Base-by-base conservation (phyloP, 225 moss, liverwort and hornwort species). In the Physcomitrium patens region DNA sequence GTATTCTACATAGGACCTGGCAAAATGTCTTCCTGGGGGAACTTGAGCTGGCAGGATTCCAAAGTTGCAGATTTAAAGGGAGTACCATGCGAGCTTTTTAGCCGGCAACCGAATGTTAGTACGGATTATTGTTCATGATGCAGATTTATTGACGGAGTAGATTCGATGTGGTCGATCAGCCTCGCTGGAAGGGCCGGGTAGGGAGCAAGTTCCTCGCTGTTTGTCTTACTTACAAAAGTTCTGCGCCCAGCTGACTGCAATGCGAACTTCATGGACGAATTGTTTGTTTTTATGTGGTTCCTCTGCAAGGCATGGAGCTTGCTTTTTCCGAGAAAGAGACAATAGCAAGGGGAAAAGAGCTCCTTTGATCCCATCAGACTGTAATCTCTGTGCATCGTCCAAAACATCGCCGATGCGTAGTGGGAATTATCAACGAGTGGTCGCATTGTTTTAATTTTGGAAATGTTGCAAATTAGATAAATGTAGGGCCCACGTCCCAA, bases 251-350 rank as follows among this genome's bases (percentile, higher is more conserved):
- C 52, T 7, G 14, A 17, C 52, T 52, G 12, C 48, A 49, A 15
- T 17, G 52, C 16, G 16, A 52, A 15, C 52, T 17, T 52, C 52
- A 52, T 52, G 14, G 7, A 52, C 1, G 52, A 52, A 54, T 69
- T 18, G 12, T 57, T 70, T 57, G 70, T 70, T 44, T 24, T 11
- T 8, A n/a, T 58, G 70, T 12, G 70, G 46, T 70, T 56, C 57
- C 5, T 70, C 55, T 6, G 16, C 23, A 9, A 67, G 51, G 2
- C 56, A 44, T 57, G 20, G 15, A 52, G 52, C 45, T 46, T 49
- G 48, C 48, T 49, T 49, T 59, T 58, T 26, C 26, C 59, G 12
- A 46, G n/a, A 59, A 71, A 45, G 1, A 17, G 46, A 59, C 70
- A 59, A 46, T 7, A 11, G 45, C 1, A 10, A 24, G 57, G 70